These are phyloP conservation scores for Hypomontagnella submonticulosa DNA, from an alignment of 495 filamentous ascomycete genomes.

Conservation along the genomic window DNA sequence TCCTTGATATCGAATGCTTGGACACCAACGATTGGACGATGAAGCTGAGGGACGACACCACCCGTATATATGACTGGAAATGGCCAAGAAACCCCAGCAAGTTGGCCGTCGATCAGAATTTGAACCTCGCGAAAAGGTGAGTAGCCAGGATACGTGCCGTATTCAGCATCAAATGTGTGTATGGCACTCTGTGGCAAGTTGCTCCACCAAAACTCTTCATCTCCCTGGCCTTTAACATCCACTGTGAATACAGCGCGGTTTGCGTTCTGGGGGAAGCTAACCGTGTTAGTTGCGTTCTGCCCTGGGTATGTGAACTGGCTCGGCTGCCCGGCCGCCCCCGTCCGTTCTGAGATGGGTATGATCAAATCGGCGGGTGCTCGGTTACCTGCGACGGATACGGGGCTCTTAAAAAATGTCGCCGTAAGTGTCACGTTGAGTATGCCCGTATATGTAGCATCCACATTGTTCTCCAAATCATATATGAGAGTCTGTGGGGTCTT, in stretches of 20 bases:
- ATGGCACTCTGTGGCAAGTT: constrained; percentile 76
- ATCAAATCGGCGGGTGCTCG: constrained; percentile 73
- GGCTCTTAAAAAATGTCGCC: constrained; percentile 75
- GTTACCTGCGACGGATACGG: constrained; percentile 44
- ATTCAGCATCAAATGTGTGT: constrained; percentile 66
- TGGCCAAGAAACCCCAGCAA: constrained; percentile 89
- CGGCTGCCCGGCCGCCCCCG: constrained; percentile 61
- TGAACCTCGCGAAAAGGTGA: constrained; percentile 88
- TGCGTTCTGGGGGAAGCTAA: constrained; percentile 70
- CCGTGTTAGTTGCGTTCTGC: constrained; percentile 69
- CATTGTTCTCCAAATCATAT: constrained; percentile 84
- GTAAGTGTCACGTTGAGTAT: constrained; percentile 81
- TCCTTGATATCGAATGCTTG: constrained; percentile 86
- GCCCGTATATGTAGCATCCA: constrained; percentile 81
- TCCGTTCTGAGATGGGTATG: constrained; percentile 76
- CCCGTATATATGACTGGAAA: constrained; percentile 92
- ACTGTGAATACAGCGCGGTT: constrained; percentile 82
- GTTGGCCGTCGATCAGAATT: constrained; percentile 77
- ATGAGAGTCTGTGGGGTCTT: constrained; percentile 76
- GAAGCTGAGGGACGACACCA: constrained; percentile 82
- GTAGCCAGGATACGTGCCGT: constrained; percentile 74
- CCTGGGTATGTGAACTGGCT: constrained; percentile 78
- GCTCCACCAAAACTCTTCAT: constrained; percentile 92
- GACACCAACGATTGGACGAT: constrained; percentile 86
- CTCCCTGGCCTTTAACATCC: constrained; percentile 79